Conservation (phyloP, 2,329 filamentous ascomycete species). For the Neopestalotiopsis sp. region DNA sequence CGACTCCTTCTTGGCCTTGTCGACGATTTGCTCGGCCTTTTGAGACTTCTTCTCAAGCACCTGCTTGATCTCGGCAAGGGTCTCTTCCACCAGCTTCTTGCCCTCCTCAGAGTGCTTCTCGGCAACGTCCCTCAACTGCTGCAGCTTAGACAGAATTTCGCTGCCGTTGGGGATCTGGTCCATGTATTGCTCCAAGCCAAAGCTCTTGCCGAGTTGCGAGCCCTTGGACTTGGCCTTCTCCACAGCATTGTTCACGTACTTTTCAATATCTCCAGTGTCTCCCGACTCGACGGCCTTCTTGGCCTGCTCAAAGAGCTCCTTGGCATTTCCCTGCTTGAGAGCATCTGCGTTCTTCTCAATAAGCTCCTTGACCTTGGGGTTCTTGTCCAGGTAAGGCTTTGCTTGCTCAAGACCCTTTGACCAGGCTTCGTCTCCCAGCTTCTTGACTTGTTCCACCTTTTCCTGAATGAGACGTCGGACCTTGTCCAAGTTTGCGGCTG, state of each 20-base stretch:
- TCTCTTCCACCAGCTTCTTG: constrained; percentile 71
- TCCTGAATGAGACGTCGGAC: constrained; percentile 70
- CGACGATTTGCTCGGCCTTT: constrained; percentile 62
- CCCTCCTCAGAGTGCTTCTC: constrained; percentile 73
- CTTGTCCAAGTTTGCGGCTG: constrained; percentile 55
- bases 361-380: constrained; percentile 74
- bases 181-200: constrained; percentile 65
- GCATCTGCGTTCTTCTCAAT: constrained; percentile 72
- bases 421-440: constrained; percentile 75
- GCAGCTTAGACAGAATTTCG: constrained; percentile 69
- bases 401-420: constrained; percentile 73
- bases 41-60: constrained; percentile 65
- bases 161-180: constrained; percentile 67
- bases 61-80: constrained; percentile 68
- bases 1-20: constrained; percentile 56
- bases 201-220: constrained; percentile 40
- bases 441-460: constrained; percentile 69
- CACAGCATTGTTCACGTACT: constrained; percentile 63
- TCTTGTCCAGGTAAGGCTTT: constrained; percentile 76
- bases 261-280: constrained; percentile 61
- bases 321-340: constrained; percentile 70
- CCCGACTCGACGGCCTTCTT: constrained; percentile 66
- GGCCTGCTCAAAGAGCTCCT: constrained; percentile 67
- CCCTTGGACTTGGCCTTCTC: constrained; percentile 63
- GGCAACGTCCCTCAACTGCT: constrained; percentile 67